Percentiles rank a stretch among this genome's conserved stretches.
Conservation (phyloP, 78 protist species). For the slime mould (Dictyostelium discoideum) region DNA sequence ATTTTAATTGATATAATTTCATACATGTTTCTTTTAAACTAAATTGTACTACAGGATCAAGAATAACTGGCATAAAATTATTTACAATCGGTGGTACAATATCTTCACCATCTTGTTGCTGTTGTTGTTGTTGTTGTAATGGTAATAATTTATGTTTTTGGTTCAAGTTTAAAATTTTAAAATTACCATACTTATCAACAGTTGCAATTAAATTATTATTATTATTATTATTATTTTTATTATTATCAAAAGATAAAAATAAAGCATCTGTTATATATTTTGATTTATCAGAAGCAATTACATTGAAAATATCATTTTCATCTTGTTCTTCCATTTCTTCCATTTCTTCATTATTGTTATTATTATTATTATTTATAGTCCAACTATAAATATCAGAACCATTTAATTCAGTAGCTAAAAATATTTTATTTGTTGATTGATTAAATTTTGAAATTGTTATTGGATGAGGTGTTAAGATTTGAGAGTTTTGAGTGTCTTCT, state of each 20-base stretch:
- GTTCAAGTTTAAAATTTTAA: constrained; percentile 3
- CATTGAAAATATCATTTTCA: neutral
- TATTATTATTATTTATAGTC: neutral
- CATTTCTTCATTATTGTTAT: too few species aligned
- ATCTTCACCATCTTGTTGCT: neutral
- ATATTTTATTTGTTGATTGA: neutral
- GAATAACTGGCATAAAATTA: neutral
- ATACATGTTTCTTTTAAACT: constrained; percentile 13
- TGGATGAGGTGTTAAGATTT: neutral
- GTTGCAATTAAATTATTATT: constrained; percentile 1
- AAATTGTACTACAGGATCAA: neutral
- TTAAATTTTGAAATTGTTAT: neutral
- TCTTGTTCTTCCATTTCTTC: neutral
- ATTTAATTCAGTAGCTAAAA: neutral
- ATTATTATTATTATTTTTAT: neutral
- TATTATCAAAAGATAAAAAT: neutral
- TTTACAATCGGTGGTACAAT: neutral
- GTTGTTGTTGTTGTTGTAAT: neutral
- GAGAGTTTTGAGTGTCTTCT: neutral
- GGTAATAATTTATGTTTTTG: neutral
- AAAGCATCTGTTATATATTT: constrained; percentile 1
- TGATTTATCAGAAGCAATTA: neutral
- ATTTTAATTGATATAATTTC: neutral
- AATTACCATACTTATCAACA: constrained; percentile 54
- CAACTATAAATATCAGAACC: constrained; percentile 15